Evolutionary conservation across 495 filamentous ascomycete genomes (phyloP).

Genomic region (Penicillium cosmopolitanum): DNA sequence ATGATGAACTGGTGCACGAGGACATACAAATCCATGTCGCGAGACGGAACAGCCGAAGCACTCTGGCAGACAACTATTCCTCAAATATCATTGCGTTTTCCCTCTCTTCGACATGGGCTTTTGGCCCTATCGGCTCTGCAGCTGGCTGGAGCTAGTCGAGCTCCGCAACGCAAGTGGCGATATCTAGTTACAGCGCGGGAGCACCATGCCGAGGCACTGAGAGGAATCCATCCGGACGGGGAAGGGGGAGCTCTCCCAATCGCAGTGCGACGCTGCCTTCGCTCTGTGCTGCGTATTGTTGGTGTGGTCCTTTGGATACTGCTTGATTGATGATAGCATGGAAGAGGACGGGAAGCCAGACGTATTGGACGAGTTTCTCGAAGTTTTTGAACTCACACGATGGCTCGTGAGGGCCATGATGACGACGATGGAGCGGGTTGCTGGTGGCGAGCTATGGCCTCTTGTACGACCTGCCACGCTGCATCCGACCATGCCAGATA

Average conservation of each 20-base stretch:
- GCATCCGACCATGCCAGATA: conserved; percentile 41
- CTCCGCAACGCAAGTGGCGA: conserved; percentile 23
- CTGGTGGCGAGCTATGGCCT: conserved; percentile 39
- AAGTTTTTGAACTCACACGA: conserved; percentile 47
- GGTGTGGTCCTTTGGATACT: conserved; percentile 49
- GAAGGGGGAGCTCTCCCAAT: conserved; percentile 31
- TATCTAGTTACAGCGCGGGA: conserved; percentile 35
- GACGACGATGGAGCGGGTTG: conserved; percentile 35
- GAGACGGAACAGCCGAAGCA: conserved; percentile 31
- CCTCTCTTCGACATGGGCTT: conserved; percentile 53
- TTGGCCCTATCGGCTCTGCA: conserved; percentile 54
- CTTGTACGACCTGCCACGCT: conserved; percentile 29
- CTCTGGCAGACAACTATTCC: conserved; percentile 53
- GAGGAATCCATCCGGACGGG: conserved; percentile 31
- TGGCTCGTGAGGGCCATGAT: conserved; percentile 41
- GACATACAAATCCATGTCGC: conserved; percentile 46
- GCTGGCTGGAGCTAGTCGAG: conserved; percentile 31
- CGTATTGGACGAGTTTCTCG: conserved; percentile 43
- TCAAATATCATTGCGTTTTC: conserved; percentile 46
- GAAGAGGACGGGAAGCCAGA: conserved; percentile 23
- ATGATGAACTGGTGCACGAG: conserved; percentile 53
- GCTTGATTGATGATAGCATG: conserved; percentile 29
- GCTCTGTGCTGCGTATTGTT: conserved; percentile 50
- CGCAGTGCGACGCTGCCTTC: conserved; percentile 50
- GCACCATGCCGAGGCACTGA: conserved; percentile 45